These are phyloP conservation scores for Scedosporium dehoogii DNA, from an alignment of 2,329 filamentous ascomycete species.

Conservation along the genomic window DNA sequence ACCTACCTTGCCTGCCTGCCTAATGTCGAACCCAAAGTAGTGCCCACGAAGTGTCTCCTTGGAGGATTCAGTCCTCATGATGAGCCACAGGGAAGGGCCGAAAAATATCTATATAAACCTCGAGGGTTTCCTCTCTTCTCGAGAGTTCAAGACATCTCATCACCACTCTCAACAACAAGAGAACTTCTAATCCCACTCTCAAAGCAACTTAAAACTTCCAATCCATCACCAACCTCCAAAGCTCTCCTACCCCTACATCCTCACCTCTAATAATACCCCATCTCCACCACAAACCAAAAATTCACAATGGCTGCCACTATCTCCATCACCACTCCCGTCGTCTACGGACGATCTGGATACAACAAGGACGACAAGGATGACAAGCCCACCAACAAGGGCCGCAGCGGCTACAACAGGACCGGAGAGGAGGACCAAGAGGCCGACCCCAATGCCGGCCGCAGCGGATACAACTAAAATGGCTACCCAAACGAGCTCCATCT, in stretches of 20 bases:
- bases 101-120: slow-evolving; percentile 1
- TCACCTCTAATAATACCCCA: not conserved
- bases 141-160: not conserved
- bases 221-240: not conserved
- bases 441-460: slow-evolving; percentile 21
- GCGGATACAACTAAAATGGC: slow-evolving; percentile 28
- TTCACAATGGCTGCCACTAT: slow-evolving; percentile 18
- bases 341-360: slow-evolving; percentile 10
- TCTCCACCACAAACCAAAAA: not conserved
- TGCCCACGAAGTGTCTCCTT: not conserved
- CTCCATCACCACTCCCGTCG: slow-evolving; percentile 15
- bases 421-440: slow-evolving; percentile 19
- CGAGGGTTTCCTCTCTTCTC: not conserved
- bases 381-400: slow-evolving; percentile 24
- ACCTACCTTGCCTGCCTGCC: not conserved
- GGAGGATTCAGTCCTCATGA: not conserved
- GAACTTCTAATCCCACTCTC: not conserved
- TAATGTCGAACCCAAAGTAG: too few species aligned
- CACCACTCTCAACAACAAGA: slow-evolving; percentile 4
- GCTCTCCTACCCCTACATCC: not conserved
- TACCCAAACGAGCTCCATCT: slow-evolving; percentile 9
- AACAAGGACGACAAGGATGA: slow-evolving; percentile 6
- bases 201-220: not conserved
- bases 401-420: slow-evolving; percentile 33
- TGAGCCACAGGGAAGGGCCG: not conserved